These are phyloP conservation scores for Scytalidium lignicola DNA, from an alignment of 2,329 filamentous ascomycete genomes.

Conservation along the genomic window DNA sequence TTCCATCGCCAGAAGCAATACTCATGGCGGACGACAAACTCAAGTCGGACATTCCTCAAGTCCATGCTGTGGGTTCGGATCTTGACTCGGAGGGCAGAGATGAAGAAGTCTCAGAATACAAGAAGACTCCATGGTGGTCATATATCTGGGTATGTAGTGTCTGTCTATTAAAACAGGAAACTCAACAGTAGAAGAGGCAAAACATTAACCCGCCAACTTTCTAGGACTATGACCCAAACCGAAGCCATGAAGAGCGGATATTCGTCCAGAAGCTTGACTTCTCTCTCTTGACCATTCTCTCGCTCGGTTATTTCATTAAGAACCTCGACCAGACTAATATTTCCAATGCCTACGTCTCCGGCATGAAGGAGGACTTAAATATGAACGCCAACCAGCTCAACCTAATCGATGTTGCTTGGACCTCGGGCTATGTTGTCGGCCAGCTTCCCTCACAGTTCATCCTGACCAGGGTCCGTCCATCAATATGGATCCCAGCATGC, in stretches of 20 bases:
- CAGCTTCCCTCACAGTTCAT: constrained; percentile 35
- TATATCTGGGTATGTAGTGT: constrained; percentile 22
- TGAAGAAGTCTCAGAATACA: not conserved
- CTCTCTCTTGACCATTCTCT: constrained; percentile 21
- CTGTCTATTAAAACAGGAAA: too few relatives aligned
- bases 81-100: not conserved
- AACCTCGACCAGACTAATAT: constrained; percentile 24
- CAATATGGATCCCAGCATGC: constrained; percentile 37
- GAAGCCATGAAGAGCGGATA: constrained; percentile 14
- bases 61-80: not conserved
- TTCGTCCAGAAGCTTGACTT: constrained; percentile 24
- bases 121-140: constrained; percentile 21
- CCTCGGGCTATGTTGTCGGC: constrained; percentile 53
- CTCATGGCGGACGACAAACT: not conserved
- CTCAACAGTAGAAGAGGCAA: too few relatives aligned
- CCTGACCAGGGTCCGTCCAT: constrained; percentile 36
- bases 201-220: not conserved
- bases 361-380: constrained; percentile 33
- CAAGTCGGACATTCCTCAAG: not conserved
- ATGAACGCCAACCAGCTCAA: constrained; percentile 36
- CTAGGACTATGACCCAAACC: constrained; percentile 20
- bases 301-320: constrained; percentile 25
- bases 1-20: not conserved
- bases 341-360: constrained; percentile 36
- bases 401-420: constrained; percentile 37